Evolutionary conservation across 768 basidiomycete species (phyloP).

Genomic region (Tephrocybe sp.): DNA sequence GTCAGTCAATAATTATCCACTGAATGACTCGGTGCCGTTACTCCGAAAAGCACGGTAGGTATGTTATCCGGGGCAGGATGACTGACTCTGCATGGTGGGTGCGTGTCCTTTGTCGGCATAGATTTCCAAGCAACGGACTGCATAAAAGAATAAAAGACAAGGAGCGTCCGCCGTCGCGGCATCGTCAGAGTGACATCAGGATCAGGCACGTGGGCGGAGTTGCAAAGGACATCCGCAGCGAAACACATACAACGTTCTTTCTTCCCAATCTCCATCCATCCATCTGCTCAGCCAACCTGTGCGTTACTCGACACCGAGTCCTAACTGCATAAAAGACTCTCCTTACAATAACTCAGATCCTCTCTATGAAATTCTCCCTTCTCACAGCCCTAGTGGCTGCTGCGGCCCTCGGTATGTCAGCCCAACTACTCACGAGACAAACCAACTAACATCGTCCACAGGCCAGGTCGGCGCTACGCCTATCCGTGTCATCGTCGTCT

Average conservation of each 20-base stretch:
- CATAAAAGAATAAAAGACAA: too few species aligned
- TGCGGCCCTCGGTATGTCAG: constrained; percentile 35
- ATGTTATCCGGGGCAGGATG: too few species aligned
- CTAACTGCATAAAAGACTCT: constrained; percentile 3
- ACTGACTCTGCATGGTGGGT: too few species aligned
- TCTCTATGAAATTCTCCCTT: constrained; percentile 17
- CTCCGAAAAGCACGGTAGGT: too few species aligned
- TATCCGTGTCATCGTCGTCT: constrained; percentile 43
- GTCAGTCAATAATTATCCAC: too few species aligned
- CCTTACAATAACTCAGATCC: constrained; percentile 4
- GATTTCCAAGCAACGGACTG: too few species aligned
- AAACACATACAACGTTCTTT: constrained; percentile 1
- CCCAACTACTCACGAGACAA: neutral
- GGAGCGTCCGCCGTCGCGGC: too few species aligned
- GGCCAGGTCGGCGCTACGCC: constrained; percentile 49
- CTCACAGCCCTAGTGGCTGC: constrained; percentile 32
- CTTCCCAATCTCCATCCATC: neutral
- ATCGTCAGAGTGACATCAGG: too few species aligned
- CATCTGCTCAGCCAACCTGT: constrained; percentile 5
- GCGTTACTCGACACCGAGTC: constrained; percentile 4
- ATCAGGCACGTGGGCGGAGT: constrained; percentile 11
- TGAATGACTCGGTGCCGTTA: too few species aligned
- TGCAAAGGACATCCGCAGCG: constrained; percentile 11
- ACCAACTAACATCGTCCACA: constrained; percentile 4
- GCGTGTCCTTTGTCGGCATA: too few species aligned